Conservation (phyloP, 176 grass and related monocot species). For the Avena atlantica region DNA sequence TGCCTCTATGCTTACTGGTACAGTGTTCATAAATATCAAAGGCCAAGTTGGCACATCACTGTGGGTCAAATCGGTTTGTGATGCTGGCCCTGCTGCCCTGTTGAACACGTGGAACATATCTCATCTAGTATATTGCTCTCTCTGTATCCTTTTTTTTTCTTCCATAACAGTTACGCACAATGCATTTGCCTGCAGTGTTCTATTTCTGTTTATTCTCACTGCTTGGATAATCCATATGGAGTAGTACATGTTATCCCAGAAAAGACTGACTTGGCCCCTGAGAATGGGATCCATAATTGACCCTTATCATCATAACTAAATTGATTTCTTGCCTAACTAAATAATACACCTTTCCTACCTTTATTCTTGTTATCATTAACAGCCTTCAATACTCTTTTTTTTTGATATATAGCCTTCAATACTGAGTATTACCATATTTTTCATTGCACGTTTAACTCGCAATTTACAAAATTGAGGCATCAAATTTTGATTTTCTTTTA, state of each 20-base stretch:
- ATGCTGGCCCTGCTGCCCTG: not conserved
- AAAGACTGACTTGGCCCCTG: not conserved
- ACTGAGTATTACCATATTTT: slow-evolving; percentile 2
- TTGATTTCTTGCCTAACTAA: not conserved
- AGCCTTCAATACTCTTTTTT: not conserved
- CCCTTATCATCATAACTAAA: not conserved
- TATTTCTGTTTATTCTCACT: not conserved
- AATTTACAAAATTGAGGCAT: not conserved
- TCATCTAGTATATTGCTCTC: not conserved
- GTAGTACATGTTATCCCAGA: not conserved
- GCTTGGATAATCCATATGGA: slow-evolving; percentile 5
- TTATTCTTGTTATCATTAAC: slow-evolving; percentile 1
- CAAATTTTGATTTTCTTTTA: not conserved
- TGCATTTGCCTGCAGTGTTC: not conserved
- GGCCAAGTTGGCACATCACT: slow-evolving; percentile 1
- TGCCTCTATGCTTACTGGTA: slow-evolving; percentile 18
- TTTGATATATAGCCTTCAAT: not conserved
- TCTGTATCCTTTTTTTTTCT: not conserved
- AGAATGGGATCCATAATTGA: slow-evolving; percentile 10
- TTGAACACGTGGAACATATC: not conserved
- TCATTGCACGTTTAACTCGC: not conserved
- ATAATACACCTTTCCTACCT: slow-evolving; percentile 1
- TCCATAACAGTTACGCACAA: not conserved
- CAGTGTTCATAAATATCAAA: slow-evolving; percentile 15
- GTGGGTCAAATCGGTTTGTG: not conserved